Evolutionary conservation across 805 yeast species (phyloP).

Genomic region (Myxozyma sirexii): DNA sequence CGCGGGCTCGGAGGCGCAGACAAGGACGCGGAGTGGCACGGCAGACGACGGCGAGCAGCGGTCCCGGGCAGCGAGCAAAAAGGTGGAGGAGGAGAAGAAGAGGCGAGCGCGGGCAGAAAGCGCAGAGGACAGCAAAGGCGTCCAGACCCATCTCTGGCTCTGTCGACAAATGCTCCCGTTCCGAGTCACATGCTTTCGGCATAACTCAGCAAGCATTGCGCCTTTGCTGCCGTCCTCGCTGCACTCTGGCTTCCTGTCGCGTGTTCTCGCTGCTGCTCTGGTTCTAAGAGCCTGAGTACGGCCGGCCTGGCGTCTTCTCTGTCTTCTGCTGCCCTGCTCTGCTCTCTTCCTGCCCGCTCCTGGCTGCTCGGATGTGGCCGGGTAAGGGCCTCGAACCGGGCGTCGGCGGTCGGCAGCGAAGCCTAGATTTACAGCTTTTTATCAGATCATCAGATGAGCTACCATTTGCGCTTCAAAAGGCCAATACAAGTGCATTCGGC

Average conservation of each 20-base stretch:
- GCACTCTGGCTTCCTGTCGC: too few species aligned
- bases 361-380: background rate
- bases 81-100: background rate
- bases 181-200: too few species aligned
- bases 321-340: too few species aligned
- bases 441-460: background rate
- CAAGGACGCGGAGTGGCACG: background rate
- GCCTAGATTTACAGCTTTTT: constrained; percentile 8
- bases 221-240: too few species aligned
- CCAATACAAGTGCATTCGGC: too few species aligned
- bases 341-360: too few species aligned
- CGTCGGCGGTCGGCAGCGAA: constrained; percentile 3
- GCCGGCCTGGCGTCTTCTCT: too few species aligned
- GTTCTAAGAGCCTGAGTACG: too few species aligned
- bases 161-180: too few species aligned
- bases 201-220: too few species aligned
- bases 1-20: background rate
- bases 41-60: background rate
- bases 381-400: constrained; percentile 9
- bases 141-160: background rate
- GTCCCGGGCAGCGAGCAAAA: background rate
- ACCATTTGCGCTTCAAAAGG: too few species aligned
- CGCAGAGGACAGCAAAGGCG: background rate
- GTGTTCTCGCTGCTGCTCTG: too few species aligned
- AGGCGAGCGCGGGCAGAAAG: background rate